Evolutionary conservation across 345 rosid genomes (phyloP).

Genomic region (Euphorbia lathyris): DNA sequence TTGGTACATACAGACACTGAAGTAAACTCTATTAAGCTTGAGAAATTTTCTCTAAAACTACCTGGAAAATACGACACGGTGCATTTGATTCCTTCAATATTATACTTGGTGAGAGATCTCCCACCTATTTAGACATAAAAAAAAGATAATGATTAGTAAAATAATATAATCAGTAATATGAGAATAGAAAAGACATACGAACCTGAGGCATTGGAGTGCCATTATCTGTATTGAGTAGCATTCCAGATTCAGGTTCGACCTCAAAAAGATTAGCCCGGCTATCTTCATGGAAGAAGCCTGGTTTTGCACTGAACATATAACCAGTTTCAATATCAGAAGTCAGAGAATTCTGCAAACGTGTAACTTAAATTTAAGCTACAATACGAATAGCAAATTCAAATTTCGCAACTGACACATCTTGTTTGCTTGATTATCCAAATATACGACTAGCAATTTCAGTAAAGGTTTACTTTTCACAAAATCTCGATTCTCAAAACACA

Average conservation of each 20-base stretch:
- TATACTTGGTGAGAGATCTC: slow-evolving; percentile 44
- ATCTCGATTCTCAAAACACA: no score
- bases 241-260: slow-evolving; percentile 81
- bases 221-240: slow-evolving; percentile 90
- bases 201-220: slow-evolving; percentile 97
- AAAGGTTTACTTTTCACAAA: no score
- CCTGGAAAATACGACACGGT: slow-evolving; percentile 71
- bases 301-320: slow-evolving; percentile 65
- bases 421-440: background rate
- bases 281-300: slow-evolving; percentile 91
- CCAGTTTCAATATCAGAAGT: slow-evolving; percentile 13
- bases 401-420: no score
- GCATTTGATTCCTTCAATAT: slow-evolving; percentile 38
- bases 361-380: background rate
- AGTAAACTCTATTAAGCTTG: background rate
- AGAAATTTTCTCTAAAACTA: slow-evolving; percentile 16
- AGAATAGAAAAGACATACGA: background rate
- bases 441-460: background rate
- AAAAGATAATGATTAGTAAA: background rate
- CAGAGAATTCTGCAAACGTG: background rate
- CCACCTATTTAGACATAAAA: slow-evolving; percentile 48
- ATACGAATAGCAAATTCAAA: no score
- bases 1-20: background rate
- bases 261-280: slow-evolving; percentile 83
- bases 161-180: background rate